A percentile compares a stretch with the other conserved stretches of the same genome.
These are phyloP conservation scores for Zymoseptoria tritici DNA, from an alignment of 2,329 filamentous ascomycete genomes.

Conservation along the genomic window DNA sequence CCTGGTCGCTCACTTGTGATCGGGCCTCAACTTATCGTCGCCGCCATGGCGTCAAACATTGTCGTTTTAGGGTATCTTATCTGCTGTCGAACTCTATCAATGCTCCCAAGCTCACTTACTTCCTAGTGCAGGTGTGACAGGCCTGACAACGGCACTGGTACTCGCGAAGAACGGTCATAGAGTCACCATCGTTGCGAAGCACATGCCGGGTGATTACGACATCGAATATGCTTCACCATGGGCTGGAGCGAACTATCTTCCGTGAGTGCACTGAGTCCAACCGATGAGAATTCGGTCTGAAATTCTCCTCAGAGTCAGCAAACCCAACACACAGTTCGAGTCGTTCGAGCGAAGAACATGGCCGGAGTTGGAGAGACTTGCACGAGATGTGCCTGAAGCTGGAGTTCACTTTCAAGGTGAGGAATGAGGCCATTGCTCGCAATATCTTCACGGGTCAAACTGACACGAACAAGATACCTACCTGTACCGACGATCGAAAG, in stretches of 20 bases:
- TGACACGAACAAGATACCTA: constrained; percentile 35
- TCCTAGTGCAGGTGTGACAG: constrained; percentile 52
- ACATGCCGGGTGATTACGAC: constrained; percentile 91
- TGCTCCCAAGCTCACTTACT: background rate
- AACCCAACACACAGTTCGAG: constrained; percentile 33
- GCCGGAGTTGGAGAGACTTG: constrained; percentile 37
- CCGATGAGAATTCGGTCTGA: background rate
- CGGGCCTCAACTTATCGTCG: too few relatives aligned
- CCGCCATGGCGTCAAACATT: constrained; percentile 31
- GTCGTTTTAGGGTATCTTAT: constrained; percentile 42
- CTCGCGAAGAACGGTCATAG: constrained; percentile 52
- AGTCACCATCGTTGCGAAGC: constrained; percentile 70
- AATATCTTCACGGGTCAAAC: too few relatives aligned
- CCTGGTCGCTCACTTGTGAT: too few relatives aligned
- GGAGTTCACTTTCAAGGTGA: constrained; percentile 66
- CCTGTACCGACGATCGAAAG: constrained; percentile 55
- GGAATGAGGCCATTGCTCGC: too few relatives aligned
- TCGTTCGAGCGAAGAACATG: constrained; percentile 39
- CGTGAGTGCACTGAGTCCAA: constrained; percentile 28
- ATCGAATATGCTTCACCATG: constrained; percentile 85
- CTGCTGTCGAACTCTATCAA: background rate
- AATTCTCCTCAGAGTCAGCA: constrained; percentile 29
- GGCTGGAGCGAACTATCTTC: constrained; percentile 75
- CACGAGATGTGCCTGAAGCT: constrained; percentile 61
- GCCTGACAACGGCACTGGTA: constrained; percentile 57